phyloP scores from a whole-genome alignment of 352 stramenopile genomes.

The Pythium apleroticum region DNA sequence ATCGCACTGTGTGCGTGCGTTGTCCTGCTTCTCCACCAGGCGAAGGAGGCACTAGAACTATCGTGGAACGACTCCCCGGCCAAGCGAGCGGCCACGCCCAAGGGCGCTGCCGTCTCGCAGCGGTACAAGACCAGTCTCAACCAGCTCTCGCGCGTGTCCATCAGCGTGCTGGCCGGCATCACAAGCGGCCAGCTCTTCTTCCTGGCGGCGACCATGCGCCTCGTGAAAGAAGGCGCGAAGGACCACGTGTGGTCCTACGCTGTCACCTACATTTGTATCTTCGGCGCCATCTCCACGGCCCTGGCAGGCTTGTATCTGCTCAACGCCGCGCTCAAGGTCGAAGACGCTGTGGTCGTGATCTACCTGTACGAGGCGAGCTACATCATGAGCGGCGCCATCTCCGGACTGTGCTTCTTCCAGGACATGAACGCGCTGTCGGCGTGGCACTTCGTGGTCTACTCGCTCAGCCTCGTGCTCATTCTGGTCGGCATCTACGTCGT shows the following conservation, averaged over 20 bases:
- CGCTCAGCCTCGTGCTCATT: constrained; percentile 67
- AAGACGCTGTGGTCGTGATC: constrained; percentile 82
- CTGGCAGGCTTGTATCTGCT: constrained; percentile 68
- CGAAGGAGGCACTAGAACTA: constrained; percentile 52
- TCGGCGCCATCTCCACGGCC: constrained; percentile 60
- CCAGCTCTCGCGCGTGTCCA: constrained; percentile 44
- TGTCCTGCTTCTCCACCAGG: constrained; percentile 54
- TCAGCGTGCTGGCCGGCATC: constrained; percentile 67
- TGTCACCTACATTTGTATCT: constrained; percentile 71
- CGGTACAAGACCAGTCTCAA: constrained; percentile 23
- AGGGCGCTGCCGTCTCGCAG: constrained; percentile 8
- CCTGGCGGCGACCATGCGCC: constrained; percentile 61
- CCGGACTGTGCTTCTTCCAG: constrained; percentile 75
- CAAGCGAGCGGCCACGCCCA: constrained; percentile 26
- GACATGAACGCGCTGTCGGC: constrained; percentile 66
- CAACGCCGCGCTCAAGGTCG: constrained; percentile 77
- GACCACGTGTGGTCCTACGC: constrained; percentile 51
- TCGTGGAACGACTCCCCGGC: constrained; percentile 25
- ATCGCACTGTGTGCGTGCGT: constrained; percentile 39
- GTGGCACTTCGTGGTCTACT: constrained; percentile 79
- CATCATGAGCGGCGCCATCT: constrained; percentile 73
- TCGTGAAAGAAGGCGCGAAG: constrained; percentile 52
- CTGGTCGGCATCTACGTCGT: constrained; percentile 75
- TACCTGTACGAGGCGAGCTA: constrained; percentile 84
- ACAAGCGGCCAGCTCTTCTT: constrained; percentile 84